Base-by-base conservation (phyloP, 31 red algal genomes). In the Odonthalia washingtoniensis region DNA sequence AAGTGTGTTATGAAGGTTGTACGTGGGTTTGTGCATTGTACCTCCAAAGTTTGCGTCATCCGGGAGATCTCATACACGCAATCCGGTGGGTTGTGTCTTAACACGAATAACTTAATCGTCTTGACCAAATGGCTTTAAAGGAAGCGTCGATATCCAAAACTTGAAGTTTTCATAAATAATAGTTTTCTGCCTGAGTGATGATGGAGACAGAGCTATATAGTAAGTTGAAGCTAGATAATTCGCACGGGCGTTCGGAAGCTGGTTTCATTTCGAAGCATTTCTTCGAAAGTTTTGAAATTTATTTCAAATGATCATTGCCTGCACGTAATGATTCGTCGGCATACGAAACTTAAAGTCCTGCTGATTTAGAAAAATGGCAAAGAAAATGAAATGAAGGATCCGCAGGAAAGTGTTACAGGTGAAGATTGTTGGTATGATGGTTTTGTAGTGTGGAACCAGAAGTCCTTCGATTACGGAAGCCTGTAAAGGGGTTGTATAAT, bases 311-410 rank as follows among this genome's bases (percentile, higher is more conserved):
- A 12, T 1, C 18, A 17, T 82, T 39, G 0, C 78, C 78, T 21
- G 62, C 61, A 63, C 78, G 57, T 16, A 82, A 1, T 5, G 66
- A 21, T 18, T 82, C 78, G 39, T 91, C 81, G 0, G 85, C 80
- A 42, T 84, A 91, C 5, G 36, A 46, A 41, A 38, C 81, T 5
- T 41, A 73, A 1, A 84, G 43, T 41, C 88, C 88, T 3, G 24
- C 3, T 2, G 68, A 40, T 12, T 75, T 21, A 33, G 3, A 40
- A 14, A 83, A 45, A 16, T 27, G 0, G 21, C 67, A 44, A 1
- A 84, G 0, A 3, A 3, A 6, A 53, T 78, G 85, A 9, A 91
- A n/a, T 1, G 80, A 80, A 38, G 89, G 81, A 66, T 91, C 89
- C 1, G 73, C 75, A 40, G 72, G 72, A 0, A 85, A 39, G 0